A percentile compares a stretch with the other conserved stretches of the same genome.
phyloP scores from a whole-genome alignment of 202 grass and related monocot species.

The Dendrocalamus latiflorus region DNA sequence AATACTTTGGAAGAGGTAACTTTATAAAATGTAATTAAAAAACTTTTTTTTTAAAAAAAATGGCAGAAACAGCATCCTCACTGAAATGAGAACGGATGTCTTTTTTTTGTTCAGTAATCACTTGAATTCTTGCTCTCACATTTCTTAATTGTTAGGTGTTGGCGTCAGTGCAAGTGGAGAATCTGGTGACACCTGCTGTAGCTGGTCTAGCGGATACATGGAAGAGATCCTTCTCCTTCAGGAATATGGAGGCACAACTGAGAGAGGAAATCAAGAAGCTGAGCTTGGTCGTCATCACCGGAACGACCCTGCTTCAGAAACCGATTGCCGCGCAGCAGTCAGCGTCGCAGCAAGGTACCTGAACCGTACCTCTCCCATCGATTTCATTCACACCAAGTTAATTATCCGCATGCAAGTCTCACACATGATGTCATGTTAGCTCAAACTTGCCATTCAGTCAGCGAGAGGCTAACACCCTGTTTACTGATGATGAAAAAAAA shows the following conservation, averaged over 20 bases:
- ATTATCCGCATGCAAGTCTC: too few relatives aligned
- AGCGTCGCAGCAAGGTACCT: background rate
- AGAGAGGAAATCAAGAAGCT: slow-evolving; percentile 44
- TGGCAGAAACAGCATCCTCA: background rate
- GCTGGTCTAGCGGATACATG: slow-evolving; percentile 45
- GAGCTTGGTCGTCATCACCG: slow-evolving; percentile 55
- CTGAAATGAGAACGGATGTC: background rate
- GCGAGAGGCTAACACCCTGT: background rate
- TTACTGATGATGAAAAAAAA: background rate
- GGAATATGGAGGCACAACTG: slow-evolving; percentile 6
- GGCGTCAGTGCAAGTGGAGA: slow-evolving; percentile 49
- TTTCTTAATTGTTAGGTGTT: slow-evolving; percentile 35
- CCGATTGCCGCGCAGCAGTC: background rate
- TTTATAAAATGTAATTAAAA: too few relatives aligned
- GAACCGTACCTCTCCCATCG: background rate
- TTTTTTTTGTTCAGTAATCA: background rate
- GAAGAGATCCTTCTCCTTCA: slow-evolving; percentile 72
- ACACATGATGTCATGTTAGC: too few relatives aligned
- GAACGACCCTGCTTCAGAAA: slow-evolving; percentile 58
- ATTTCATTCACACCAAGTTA: background rate
- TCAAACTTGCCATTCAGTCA: too few relatives aligned
- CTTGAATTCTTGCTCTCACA: background rate
- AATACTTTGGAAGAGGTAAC: too few relatives aligned
- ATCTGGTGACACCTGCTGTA: slow-evolving; percentile 54
- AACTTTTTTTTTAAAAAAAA: too few relatives aligned